phyloP scores from a whole-genome alignment of 2,329 filamentous ascomycete genomes.

The Tolypocladium sp. region DNA sequence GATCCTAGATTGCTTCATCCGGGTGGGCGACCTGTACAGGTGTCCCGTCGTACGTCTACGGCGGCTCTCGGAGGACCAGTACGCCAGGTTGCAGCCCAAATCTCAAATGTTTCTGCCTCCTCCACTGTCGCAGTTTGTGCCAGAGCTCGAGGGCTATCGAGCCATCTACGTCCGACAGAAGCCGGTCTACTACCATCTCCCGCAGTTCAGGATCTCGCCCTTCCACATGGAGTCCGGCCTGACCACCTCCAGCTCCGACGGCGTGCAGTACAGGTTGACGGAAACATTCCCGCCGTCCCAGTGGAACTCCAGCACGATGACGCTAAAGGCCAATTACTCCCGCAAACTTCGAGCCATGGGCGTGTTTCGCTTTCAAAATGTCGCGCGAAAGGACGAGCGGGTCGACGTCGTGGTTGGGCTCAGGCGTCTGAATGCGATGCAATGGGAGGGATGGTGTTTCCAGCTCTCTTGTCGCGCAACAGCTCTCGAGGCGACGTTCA shows the following conservation, averaged over 20 bases:
- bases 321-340: background rate
- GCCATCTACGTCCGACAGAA: background rate
- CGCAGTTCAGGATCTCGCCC: background rate
- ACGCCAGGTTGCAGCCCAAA: background rate
- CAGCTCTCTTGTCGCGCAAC: background rate
- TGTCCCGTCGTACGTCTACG: background rate
- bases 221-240: background rate
- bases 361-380: background rate
- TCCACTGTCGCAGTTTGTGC: background rate
- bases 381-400: background rate
- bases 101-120: background rate
- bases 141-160: background rate
- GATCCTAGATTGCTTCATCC: background rate
- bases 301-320: background rate
- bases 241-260: background rate
- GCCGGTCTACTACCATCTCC: background rate
- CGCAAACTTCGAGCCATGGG: background rate
- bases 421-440: background rate
- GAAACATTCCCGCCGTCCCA: background rate
- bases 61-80: background rate
- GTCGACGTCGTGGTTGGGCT: background rate
- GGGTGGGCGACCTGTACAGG: background rate
- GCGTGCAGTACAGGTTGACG: background rate
- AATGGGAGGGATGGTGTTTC: background rate
- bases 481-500: background rate